Evolutionary conservation across 1,284 basidiomycete genomes (phyloP).

Genomic region (Malassezia slooffiae): DNA sequence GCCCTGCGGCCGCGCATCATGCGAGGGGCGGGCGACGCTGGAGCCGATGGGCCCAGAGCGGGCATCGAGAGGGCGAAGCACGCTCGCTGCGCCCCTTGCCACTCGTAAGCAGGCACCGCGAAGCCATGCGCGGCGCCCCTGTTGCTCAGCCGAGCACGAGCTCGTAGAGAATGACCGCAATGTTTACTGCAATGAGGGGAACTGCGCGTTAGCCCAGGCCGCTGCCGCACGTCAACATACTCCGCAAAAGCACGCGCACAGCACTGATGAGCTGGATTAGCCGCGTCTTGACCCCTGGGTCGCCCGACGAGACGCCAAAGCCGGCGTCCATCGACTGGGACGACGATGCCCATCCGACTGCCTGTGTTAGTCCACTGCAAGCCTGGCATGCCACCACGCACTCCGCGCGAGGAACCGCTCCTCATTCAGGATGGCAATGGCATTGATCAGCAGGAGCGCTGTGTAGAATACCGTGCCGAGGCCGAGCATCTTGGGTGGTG

Average conservation of each 20-base stretch:
- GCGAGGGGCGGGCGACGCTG: no score
- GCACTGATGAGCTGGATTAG: conserved; percentile 84
- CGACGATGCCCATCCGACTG: conserved; percentile 66
- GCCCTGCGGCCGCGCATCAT: no score
- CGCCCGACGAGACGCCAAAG: conserved; percentile 16
- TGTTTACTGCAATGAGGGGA: conserved; percentile 12
- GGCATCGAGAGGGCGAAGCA: no score
- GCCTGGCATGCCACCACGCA: conserved; percentile 50
- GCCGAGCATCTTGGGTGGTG: conserved; percentile 17
- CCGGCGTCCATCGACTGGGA: conserved; percentile 19
- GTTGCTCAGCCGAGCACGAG: conserved; percentile 6
- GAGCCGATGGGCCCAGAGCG: no score
- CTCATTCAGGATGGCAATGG: conserved; percentile 84
- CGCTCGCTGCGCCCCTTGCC: no score
- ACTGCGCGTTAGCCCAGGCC: no score
- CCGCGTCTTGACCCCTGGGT: conserved; percentile 63
- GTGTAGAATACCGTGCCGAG: conserved; percentile 49
- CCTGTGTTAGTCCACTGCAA: conserved; percentile 14
- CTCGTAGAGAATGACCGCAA: conserved; percentile 15
- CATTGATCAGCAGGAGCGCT: conserved; percentile 71
- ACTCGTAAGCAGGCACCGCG: no score
- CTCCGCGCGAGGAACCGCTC: conserved; percentile 86
- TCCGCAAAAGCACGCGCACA: conserved; percentile 84
- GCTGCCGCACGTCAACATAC: conserved; percentile 54
- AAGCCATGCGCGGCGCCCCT: no score